Conservation (phyloP, 2,329 filamentous ascomycete species). For the Aspergillus novofumigatus region DNA sequence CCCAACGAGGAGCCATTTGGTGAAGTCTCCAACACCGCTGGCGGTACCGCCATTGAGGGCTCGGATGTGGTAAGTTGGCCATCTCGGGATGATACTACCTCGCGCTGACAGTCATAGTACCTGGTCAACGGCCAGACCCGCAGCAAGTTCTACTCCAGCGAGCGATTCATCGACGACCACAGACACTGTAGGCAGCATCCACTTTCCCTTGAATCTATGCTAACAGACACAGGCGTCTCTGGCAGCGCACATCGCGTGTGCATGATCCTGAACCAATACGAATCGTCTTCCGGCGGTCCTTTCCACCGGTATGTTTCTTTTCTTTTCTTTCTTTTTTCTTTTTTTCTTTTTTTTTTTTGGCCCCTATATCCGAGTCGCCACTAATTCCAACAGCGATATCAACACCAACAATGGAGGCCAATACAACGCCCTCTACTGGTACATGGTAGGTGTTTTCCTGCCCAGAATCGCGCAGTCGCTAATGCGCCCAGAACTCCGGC, state of each 20-base stretch:
- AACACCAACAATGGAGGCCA: conserved; percentile 60
- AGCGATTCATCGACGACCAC: conserved; percentile 66
- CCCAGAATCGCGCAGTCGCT: background rate
- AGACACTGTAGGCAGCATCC: conserved; percentile 49
- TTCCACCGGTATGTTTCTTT: conserved; percentile 50
- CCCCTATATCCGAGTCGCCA: background rate
- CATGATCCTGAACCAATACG: conserved; percentile 55
- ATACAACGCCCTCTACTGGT: conserved; percentile 60
- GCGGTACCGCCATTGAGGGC: conserved; percentile 54
- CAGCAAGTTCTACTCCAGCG: conserved; percentile 66
- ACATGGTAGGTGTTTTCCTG: conserved; percentile 45
- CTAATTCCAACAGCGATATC: conserved; percentile 47
- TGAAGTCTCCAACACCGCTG: conserved; percentile 52
- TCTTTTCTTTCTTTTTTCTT: too few species aligned
- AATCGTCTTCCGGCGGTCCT: conserved; percentile 61
- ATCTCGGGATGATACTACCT: background rate
- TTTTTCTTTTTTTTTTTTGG: background rate
- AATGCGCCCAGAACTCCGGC: conserved; percentile 50
- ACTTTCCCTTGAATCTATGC: background rate
- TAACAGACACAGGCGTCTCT: conserved; percentile 23
- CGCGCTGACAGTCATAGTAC: conserved; percentile 34
- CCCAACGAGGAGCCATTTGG: conserved; percentile 54
- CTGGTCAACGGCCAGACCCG: conserved; percentile 59
- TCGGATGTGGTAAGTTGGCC: conserved; percentile 44
- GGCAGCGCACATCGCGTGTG: conserved; percentile 53